These are phyloP conservation scores for Phytopythium cucurbitacearum DNA, from an alignment of 352 stramenopile genomes.

Conservation along the genomic window DNA sequence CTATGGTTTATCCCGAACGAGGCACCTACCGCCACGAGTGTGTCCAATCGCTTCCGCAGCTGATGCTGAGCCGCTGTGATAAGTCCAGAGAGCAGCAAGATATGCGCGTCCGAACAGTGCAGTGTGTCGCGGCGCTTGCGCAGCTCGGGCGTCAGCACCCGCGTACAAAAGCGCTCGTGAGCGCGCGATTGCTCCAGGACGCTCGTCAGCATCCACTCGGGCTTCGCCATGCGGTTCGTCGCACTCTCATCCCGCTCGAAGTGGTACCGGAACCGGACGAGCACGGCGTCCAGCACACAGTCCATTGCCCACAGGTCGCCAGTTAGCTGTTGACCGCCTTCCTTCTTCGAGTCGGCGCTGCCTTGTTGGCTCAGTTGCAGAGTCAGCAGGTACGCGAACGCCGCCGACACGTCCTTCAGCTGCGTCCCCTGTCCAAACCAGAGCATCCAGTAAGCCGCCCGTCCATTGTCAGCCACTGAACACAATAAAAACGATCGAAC, in stretches of 20 bases:
- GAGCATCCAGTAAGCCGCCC: too few relatives aligned
- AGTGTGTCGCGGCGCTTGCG: slow-evolving; percentile 37
- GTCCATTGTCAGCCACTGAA: too few relatives aligned
- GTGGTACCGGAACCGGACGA: slow-evolving; percentile 67
- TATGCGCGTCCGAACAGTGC: slow-evolving; percentile 51
- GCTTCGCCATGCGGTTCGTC: slow-evolving; percentile 70
- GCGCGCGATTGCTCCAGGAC: slow-evolving; percentile 50
- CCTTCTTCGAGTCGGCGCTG: slow-evolving; percentile 7
- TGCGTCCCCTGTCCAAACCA: slow-evolving; percentile 16
- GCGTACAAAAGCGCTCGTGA: slow-evolving; percentile 38
- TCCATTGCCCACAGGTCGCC: slow-evolving; percentile 61
- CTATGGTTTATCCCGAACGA: neutral
- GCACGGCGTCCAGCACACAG: slow-evolving; percentile 47
- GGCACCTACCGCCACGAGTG: slow-evolving; percentile 32
- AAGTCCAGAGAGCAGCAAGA: slow-evolving; percentile 53
- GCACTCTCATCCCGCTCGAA: slow-evolving; percentile 64
- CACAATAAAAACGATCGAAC: neutral
- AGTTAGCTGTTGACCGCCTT: neutral
- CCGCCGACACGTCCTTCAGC: slow-evolving; percentile 20
- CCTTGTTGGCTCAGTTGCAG: slow-evolving; percentile 49
- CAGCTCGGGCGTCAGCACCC: slow-evolving; percentile 41
- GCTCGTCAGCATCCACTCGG: slow-evolving; percentile 68
- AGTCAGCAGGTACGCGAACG: slow-evolving; percentile 51
- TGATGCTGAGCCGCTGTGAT: slow-evolving; percentile 41
- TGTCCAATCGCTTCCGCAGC: slow-evolving; percentile 37